A percentile compares a stretch with the other conserved stretches of the same genome.
Conservation (phyloP, 106 monocot genomes). For the Dendrobium huoshanense region DNA sequence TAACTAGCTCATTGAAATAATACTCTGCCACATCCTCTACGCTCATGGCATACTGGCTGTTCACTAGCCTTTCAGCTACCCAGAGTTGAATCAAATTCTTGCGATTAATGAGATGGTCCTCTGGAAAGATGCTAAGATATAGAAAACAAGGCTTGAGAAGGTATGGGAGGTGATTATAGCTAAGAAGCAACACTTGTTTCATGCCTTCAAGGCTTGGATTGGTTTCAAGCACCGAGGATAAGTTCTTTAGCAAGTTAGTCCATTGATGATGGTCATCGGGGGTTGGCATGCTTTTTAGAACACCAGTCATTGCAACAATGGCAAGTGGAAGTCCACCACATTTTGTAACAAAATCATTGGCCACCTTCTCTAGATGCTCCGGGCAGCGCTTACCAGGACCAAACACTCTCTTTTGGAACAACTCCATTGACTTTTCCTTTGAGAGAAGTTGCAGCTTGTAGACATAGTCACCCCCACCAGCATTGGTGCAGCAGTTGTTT, state of each 20-base stretch:
- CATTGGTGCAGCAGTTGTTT: background rate
- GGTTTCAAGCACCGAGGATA: background rate
- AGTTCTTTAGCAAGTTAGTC: background rate
- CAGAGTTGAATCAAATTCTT: too few relatives aligned
- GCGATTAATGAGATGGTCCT: too few relatives aligned
- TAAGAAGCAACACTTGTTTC: conserved; percentile 16
- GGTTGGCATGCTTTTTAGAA: conserved; percentile 6
- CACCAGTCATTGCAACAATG: background rate
- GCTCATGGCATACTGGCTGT: conserved; percentile 2
- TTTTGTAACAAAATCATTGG: conserved; percentile 19
- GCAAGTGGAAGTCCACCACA: conserved; percentile 4
- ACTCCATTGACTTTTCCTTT: too few relatives aligned
- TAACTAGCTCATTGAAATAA: too few relatives aligned
- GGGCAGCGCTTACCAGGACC: conserved; percentile 3
- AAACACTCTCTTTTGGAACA: too few relatives aligned
- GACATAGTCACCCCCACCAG: conserved; percentile 9
- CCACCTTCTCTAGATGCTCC: background rate
- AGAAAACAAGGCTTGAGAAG: too few relatives aligned
- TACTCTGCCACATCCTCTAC: too few relatives aligned
- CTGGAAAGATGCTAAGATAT: too few relatives aligned
- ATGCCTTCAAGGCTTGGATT: conserved; percentile 14
- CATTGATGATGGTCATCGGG: background rate
- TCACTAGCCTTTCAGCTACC: conserved; percentile 13
- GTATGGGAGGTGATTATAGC: conserved; percentile 4
- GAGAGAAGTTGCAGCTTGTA: background rate